Evolutionary conservation across 192 early-diverging fungal genomes (phyloP).

Genomic region (Podila horticola): DNA sequence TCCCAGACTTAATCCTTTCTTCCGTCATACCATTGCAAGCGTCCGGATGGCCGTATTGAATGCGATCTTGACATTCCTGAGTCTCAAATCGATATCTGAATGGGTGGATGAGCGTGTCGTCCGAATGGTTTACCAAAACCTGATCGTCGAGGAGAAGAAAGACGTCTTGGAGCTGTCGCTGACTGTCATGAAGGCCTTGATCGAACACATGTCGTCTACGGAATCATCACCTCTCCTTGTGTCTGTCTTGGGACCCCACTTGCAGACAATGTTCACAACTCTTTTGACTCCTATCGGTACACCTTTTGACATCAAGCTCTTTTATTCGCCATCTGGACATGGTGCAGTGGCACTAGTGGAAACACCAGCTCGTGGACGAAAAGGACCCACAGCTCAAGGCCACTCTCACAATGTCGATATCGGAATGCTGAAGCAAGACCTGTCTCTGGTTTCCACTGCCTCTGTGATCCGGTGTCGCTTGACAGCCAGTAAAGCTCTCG

Average conservation of each 20-base stretch:
- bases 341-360: slow-evolving; percentile 11
- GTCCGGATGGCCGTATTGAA: slow-evolving; percentile 88
- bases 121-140: slow-evolving; percentile 89
- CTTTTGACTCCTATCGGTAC: slow-evolving; percentile 88
- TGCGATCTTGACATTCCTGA: slow-evolving; percentile 80
- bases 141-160: slow-evolving; percentile 86
- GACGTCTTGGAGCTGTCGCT: slow-evolving; percentile 70
- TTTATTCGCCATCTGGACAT: slow-evolving; percentile 47
- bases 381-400: slow-evolving; percentile 26
- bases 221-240: slow-evolving; percentile 22
- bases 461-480: slow-evolving; percentile 86
- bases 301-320: slow-evolving; percentile 69
- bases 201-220: slow-evolving; percentile 16
- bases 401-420: slow-evolving; percentile 81
- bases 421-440: slow-evolving; percentile 92
- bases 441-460: slow-evolving; percentile 80
- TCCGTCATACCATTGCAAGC: slow-evolving; percentile 88
- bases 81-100: slow-evolving; percentile 59
- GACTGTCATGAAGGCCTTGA: slow-evolving; percentile 69
- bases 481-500: slow-evolving; percentile 80
- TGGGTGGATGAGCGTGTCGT: slow-evolving; percentile 79
- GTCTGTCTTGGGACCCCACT: slow-evolving; percentile 38
- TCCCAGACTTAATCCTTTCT: slow-evolving; percentile 93
- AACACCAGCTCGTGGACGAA: slow-evolving; percentile 24
- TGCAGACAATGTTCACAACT: slow-evolving; percentile 71